A percentile compares a stretch with the other conserved stretches of the same genome.
These are phyloP conservation scores for Parathielavia appendiculata DNA, from an alignment of 495 filamentous ascomycete genomes.

Conservation along the genomic window DNA sequence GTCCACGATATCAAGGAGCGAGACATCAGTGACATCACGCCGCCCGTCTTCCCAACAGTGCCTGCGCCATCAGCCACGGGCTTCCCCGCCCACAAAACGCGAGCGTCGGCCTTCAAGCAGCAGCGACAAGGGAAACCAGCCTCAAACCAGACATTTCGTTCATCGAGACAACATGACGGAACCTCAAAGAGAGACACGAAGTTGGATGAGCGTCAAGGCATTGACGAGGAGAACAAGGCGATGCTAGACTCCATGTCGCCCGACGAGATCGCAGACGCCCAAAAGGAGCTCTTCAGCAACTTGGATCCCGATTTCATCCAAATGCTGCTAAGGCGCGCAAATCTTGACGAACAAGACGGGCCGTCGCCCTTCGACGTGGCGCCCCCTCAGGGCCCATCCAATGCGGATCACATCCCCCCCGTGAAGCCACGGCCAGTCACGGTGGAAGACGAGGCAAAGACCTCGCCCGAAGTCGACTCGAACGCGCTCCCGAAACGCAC, in stretches of 20 bases:
- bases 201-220: constrained; percentile 56
- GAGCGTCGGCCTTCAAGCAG: constrained; percentile 75
- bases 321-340: constrained; percentile 70
- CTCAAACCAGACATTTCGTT: not conserved
- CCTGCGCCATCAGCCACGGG: constrained; percentile 57
- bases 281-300: constrained; percentile 63
- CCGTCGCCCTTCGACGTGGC: constrained; percentile 36
- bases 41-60: constrained; percentile 58
- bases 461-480: not conserved
- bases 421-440: constrained; percentile 20
- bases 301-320: constrained; percentile 69
- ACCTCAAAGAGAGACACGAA: not conserved
- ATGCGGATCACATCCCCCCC: constrained; percentile 4
- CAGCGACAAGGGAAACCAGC: constrained; percentile 40
- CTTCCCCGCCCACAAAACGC: constrained; percentile 81
- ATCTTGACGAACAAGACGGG: constrained; percentile 56
- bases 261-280: constrained; percentile 71
- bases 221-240: constrained; percentile 76
- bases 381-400: not conserved
- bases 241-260: constrained; percentile 73
- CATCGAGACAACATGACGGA: not conserved
- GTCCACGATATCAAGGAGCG: constrained; percentile 79
- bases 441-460: constrained; percentile 19
- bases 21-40: constrained; percentile 45
- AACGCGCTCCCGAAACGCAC: constrained; percentile 1